A percentile compares a stretch with the other conserved stretches of the same genome.
These are phyloP conservation scores for Veloboletus limbatus DNA, from an alignment of 1,284 basidiomycete species.

Conservation along the genomic window DNA sequence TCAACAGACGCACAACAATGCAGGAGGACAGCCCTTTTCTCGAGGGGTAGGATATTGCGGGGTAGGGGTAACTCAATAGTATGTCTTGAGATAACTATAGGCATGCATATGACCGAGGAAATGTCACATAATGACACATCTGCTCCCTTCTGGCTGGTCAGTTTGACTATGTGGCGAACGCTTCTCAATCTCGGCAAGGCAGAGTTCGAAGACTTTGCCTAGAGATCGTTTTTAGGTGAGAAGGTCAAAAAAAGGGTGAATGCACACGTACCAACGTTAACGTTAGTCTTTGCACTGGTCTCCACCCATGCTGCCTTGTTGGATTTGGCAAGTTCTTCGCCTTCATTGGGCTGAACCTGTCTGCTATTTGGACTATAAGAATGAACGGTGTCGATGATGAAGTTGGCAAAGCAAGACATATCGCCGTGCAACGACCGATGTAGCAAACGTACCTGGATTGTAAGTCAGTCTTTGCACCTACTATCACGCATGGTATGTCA, in stretches of 20 bases:
- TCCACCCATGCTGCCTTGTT: conserved; percentile 83
- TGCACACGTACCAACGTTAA: conserved; percentile 76
- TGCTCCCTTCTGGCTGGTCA: conserved; percentile 54
- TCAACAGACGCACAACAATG: conserved; percentile 33
- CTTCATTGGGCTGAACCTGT: conserved; percentile 76
- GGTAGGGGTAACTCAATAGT: conserved; percentile 33
- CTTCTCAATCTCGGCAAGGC: conserved; percentile 85
- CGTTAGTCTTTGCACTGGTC: conserved; percentile 85
- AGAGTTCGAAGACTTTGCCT: conserved; percentile 89
- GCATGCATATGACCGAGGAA: conserved; percentile 12
- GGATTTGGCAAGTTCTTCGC: conserved; percentile 69
- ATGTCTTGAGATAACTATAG: conserved; percentile 20
- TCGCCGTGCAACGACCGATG: conserved; percentile 12
- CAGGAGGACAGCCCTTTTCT: conserved; percentile 18
- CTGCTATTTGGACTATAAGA: conserved; percentile 45
- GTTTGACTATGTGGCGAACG: conserved; percentile 55
- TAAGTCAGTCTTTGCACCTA: conserved; percentile 94
- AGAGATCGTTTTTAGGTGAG: conserved; percentile 12
- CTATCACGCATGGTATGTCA: conserved; percentile 92
- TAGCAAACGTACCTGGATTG: conserved; percentile 54
- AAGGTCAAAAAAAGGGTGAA: background rate
- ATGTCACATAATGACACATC: conserved; percentile 69
- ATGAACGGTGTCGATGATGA: conserved; percentile 24
- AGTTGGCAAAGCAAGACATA: conserved; percentile 10
- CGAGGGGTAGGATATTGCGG: conserved; percentile 30